Conservation (phyloP, 306 rosid species). For the Abrus pulchellus region DNA sequence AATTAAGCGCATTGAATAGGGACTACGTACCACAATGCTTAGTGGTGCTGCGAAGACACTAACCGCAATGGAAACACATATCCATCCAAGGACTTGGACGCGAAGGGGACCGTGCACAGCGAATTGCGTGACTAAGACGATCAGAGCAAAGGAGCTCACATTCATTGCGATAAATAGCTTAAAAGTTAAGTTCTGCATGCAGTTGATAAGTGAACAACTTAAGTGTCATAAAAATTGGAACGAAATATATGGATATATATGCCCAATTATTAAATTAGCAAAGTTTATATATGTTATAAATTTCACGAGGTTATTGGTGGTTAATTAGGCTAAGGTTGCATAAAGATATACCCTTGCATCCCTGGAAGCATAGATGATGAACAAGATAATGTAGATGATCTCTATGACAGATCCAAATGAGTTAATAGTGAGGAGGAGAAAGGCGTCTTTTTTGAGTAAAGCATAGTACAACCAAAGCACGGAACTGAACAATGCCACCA, state of each 20-base stretch:
- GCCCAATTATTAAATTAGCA: not conserved
- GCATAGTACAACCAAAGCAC: constrained; percentile 90
- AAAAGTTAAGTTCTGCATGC: constrained; percentile 62
- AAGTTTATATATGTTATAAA: not conserved
- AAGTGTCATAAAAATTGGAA: not conserved
- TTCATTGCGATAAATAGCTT: constrained; percentile 69
- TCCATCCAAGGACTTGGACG: constrained; percentile 79
- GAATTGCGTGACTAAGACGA: constrained; percentile 60
- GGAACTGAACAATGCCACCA: constrained; percentile 84
- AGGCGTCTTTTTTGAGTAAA: constrained; percentile 57
- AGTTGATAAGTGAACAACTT: not conserved
- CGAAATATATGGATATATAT: not conserved
- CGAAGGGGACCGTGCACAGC: constrained; percentile 49
- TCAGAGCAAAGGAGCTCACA: constrained; percentile 61
- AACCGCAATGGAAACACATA: constrained; percentile 70
- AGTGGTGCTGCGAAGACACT: constrained; percentile 88
- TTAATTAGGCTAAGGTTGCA: too few relatives aligned
- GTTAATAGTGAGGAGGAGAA: constrained; percentile 88
- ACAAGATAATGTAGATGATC: constrained; percentile 67
- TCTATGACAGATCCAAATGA: constrained; percentile 75
- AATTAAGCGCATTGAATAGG: too few relatives aligned
- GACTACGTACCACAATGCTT: constrained; percentile 71
- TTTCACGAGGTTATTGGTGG: not conserved
- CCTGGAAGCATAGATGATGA: constrained; percentile 62
- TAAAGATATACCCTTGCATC: constrained; percentile 57